Conservation (phyloP, 179 eudicot species). For the Sideroxylon spinosum region DNA sequence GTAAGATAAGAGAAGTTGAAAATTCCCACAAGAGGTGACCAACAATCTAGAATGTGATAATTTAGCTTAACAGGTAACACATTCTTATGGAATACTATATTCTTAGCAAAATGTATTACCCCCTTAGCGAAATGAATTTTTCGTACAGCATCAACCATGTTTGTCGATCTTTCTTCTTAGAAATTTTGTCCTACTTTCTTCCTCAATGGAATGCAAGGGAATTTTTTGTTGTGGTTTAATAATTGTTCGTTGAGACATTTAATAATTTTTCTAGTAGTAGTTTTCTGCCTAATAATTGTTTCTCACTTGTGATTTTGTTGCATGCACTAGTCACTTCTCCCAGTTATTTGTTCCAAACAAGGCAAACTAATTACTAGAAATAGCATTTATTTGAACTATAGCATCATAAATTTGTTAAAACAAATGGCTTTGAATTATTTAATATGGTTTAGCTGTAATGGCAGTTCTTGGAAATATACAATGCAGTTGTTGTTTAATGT, state of each 20-base stretch:
- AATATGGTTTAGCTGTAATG: not conserved
- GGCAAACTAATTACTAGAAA: too few species aligned
- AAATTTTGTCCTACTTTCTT: not conserved
- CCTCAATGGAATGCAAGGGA: not conserved
- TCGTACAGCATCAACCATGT: too few species aligned
- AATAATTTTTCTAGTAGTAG: too few species aligned
- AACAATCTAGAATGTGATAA: not conserved
- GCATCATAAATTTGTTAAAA: too few species aligned
- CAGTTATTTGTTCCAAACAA: not conserved
- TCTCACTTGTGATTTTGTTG: not conserved
- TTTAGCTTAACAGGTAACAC: not conserved
- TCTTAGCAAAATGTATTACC: too few species aligned
- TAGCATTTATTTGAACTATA: too few species aligned
- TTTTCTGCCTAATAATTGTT: not conserved
- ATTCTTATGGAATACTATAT: too few species aligned
- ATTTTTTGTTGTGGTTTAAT: slow-evolving; percentile 3
- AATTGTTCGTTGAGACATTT: too few species aligned
- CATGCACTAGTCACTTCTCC: not conserved
- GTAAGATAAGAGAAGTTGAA: not conserved
- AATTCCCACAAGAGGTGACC: not conserved
- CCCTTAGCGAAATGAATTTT: too few species aligned
- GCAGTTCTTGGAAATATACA: too few species aligned
- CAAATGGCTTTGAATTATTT: not conserved
- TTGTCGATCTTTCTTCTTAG: too few species aligned
- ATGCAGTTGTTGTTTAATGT: too few species aligned